Conservation (phyloP, 805 yeast species). For the Kluyveromyces starmeri region DNA sequence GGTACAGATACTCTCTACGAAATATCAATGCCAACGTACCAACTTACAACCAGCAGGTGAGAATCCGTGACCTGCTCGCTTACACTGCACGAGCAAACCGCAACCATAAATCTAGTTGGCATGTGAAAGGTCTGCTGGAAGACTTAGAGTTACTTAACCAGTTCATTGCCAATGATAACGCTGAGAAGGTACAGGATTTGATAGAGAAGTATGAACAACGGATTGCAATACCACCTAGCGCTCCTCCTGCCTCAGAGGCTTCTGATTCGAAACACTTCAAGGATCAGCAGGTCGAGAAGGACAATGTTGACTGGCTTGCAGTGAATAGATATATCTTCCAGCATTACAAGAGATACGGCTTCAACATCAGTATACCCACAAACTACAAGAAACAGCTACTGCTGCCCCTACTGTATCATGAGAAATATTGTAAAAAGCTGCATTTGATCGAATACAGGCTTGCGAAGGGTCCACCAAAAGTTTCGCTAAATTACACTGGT, state of each 20-base stretch:
- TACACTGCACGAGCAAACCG: slow-evolving; percentile 11
- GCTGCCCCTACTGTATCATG: slow-evolving; percentile 24
- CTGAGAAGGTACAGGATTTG: slow-evolving; percentile 8
- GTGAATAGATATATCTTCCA: neutral
- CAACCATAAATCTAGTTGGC: slow-evolving; percentile 22
- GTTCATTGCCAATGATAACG: slow-evolving; percentile 5
- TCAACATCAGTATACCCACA: slow-evolving; percentile 13
- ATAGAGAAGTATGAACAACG: slow-evolving; percentile 4
- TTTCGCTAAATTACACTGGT: slow-evolving; percentile 15
- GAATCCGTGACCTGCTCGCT: slow-evolving; percentile 9
- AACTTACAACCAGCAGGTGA: slow-evolving; percentile 12
- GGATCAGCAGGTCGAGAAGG: neutral
- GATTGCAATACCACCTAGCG: no score
- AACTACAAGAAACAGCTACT: slow-evolving; percentile 14
- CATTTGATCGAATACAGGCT: slow-evolving; percentile 14
- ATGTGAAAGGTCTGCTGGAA: slow-evolving; percentile 11
- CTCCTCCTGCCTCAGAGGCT: neutral
- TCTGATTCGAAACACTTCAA: slow-evolving; percentile 1
- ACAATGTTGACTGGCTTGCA: slow-evolving; percentile 8
- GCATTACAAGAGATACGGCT: neutral
- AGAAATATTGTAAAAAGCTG: slow-evolving; percentile 12
- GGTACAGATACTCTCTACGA: slow-evolving; percentile 27
- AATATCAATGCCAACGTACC: slow-evolving; percentile 13
- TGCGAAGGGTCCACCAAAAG: slow-evolving; percentile 21
- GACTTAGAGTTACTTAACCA: slow-evolving; percentile 13